Conservation (phyloP, 495 filamentous ascomycete genomes). For the Aspergillus heteromorphus region DNA sequence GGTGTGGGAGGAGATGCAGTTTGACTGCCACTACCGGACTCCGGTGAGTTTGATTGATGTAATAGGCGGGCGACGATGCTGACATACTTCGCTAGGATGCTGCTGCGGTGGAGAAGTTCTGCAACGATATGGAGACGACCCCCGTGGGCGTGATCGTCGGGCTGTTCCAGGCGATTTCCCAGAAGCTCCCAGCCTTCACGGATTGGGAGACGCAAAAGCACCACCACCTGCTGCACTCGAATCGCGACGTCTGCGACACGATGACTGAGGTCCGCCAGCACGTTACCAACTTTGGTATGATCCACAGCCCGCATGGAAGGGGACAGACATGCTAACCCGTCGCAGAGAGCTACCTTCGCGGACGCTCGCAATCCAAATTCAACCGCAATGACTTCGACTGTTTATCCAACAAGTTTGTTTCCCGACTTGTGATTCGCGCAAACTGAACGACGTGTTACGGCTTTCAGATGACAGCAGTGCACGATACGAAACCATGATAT, state of each 20-base stretch:
- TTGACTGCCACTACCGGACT: constrained; percentile 88
- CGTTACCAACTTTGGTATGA: constrained; percentile 78
- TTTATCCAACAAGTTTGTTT: constrained; percentile 89
- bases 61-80: not conserved
- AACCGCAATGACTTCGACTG: constrained; percentile 88
- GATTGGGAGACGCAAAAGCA: constrained; percentile 91
- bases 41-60: constrained; percentile 39
- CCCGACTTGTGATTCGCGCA: constrained; percentile 87
- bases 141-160: constrained; percentile 92
- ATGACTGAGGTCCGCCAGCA: constrained; percentile 90
- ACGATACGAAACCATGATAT: constrained; percentile 23
- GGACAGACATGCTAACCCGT: constrained; percentile 12
- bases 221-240: constrained; percentile 79
- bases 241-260: constrained; percentile 82
- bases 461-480: constrained; percentile 15
- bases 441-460: constrained; percentile 51
- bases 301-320: too few species aligned
- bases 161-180: constrained; percentile 90
- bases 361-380: constrained; percentile 62
- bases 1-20: constrained; percentile 97
- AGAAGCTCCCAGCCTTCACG: constrained; percentile 81
- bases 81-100: constrained; percentile 50
- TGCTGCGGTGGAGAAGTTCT: constrained; percentile 82
- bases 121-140: constrained; percentile 86
- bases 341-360: constrained; percentile 56